A percentile compares a stretch with the other conserved stretches of the same genome.
These are phyloP conservation scores for Boletus subcaerulescens DNA, from an alignment of 768 basidiomycete species.

Conservation along the genomic window DNA sequence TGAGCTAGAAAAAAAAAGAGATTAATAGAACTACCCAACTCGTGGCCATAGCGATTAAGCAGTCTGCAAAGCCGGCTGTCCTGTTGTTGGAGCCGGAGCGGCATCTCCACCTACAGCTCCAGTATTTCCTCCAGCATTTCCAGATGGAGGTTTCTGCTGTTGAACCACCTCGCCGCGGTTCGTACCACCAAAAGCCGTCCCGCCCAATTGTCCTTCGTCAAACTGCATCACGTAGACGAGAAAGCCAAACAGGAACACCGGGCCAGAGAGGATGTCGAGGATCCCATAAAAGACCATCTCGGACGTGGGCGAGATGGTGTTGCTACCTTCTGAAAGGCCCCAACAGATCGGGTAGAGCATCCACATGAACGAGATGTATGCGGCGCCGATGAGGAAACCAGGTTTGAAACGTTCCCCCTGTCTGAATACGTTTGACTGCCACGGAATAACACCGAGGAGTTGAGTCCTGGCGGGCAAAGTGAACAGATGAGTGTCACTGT, in stretches of 20 bases:
- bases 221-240: conserved; percentile 15
- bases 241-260: conserved; percentile 36
- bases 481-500: neutral
- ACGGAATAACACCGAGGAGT: conserved; percentile 26
- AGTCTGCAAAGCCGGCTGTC: too few relatives aligned
- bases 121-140: too few relatives aligned
- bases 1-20: too few relatives aligned
- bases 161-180: neutral
- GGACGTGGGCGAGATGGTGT: conserved; percentile 46
- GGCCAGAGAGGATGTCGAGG: conserved; percentile 38
- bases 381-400: conserved; percentile 35
- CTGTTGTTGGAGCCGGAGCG: too few relatives aligned
- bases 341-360: conserved; percentile 56
- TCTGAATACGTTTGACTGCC: conserved; percentile 20
- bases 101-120: too few relatives aligned
- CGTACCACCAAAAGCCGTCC: conserved; percentile 9
- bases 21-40: too few relatives aligned
- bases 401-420: conserved; percentile 17
- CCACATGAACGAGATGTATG: conserved; percentile 52
- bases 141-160: too few relatives aligned
- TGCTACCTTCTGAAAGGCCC: conserved; percentile 52
- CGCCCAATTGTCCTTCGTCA: neutral
- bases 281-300: conserved; percentile 60
- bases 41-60: too few relatives aligned
- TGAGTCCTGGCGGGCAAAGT: conserved; percentile 21